These are phyloP conservation scores for Penicillium italicum DNA, from an alignment of 2,329 filamentous ascomycete genomes.

Conservation along the genomic window DNA sequence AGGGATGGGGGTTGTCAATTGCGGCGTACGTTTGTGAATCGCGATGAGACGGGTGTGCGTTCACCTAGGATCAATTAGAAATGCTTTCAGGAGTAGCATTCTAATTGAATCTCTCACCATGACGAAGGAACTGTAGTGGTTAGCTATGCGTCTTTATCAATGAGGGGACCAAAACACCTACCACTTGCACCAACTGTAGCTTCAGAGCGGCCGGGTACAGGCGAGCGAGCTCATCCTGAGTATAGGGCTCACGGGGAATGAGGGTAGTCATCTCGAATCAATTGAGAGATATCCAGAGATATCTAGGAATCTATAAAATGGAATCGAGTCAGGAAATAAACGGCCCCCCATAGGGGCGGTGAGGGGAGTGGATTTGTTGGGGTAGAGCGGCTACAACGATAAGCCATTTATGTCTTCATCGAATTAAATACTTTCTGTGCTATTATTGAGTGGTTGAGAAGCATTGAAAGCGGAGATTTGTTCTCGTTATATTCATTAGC, in stretches of 20 bases:
- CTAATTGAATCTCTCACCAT: constrained; percentile 53
- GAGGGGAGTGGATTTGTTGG: constrained; percentile 12
- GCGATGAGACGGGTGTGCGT: constrained; percentile 79
- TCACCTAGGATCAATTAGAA: constrained; percentile 47
- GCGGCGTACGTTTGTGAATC: constrained; percentile 68
- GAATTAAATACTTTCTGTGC: not conserved
- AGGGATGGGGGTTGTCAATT: not conserved
- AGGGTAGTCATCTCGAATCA: constrained; percentile 68
- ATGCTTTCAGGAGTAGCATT: not conserved
- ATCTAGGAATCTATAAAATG: not conserved
- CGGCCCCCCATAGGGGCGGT: constrained; percentile 15
- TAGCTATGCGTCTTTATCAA: constrained; percentile 8
- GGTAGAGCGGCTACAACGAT: not conserved
- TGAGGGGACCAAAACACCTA: constrained; percentile 35
- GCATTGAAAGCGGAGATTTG: not conserved
- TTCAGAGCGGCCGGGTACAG: constrained; percentile 79
- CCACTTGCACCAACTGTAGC: constrained; percentile 84
- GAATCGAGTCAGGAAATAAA: constrained; percentile 9
- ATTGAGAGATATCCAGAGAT: not conserved
- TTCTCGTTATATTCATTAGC: not conserved
- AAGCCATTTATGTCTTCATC: not conserved
- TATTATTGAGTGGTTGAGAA: not conserved
- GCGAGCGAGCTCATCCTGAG: constrained; percentile 69
- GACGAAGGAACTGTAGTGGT: constrained; percentile 59
- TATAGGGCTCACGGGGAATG: constrained; percentile 70